phyloP scores from a whole-genome alignment of 371 early-diverging fungal genomes.

The Circinella umbellata region DNA sequence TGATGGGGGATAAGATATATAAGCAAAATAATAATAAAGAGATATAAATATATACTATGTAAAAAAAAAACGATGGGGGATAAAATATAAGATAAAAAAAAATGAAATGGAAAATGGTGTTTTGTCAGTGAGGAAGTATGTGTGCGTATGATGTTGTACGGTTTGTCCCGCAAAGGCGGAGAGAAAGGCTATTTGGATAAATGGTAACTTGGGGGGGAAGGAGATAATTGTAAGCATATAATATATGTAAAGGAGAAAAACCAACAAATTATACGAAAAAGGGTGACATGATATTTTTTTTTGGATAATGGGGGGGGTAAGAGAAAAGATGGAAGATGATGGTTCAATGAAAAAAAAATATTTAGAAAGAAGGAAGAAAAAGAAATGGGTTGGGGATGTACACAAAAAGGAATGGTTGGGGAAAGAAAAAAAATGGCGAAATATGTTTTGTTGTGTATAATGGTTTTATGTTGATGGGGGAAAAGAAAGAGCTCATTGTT shows the following conservation, averaged over 20 bases:
- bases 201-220: neutral
- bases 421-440: neutral
- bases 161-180: too few species aligned
- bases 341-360: neutral
- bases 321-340: too few species aligned
- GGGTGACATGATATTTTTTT: neutral
- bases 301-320: too few species aligned
- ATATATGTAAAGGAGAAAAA: neutral
- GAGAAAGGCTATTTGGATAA: too few species aligned
- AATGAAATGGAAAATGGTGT: too few species aligned
- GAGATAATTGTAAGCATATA: neutral
- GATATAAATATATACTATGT: neutral
- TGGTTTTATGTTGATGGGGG: too few species aligned
- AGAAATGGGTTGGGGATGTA: conserved; percentile 2
- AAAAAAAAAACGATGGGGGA: neutral
- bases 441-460: neutral
- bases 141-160: too few species aligned
- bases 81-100: neutral
- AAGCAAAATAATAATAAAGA: too few species aligned
- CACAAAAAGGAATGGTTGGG: conserved; percentile 5
- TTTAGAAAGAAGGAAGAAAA: neutral
- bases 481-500: neutral
- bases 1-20: too few species aligned
- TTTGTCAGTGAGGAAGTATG: too few species aligned
- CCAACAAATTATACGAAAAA: neutral